These are phyloP conservation scores for Plenodomus lindquistii DNA, from an alignment of 2,329 filamentous ascomycete species.

Conservation along the genomic window DNA sequence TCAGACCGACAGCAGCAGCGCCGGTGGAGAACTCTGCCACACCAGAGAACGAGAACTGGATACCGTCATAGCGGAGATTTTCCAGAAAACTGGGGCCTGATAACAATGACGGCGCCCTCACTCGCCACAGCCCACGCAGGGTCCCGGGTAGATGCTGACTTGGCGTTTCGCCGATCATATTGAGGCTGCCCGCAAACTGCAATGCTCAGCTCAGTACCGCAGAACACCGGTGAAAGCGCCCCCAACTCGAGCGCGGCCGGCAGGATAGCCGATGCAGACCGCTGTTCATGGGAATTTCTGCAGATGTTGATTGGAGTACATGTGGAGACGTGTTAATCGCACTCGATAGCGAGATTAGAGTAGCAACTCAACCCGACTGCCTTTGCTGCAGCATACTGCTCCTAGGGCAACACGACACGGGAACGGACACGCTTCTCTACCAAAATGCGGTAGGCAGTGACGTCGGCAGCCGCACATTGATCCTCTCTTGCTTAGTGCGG, in stretches of 20 bases:
- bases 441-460: slow-evolving; percentile 9
- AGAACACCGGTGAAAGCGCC: slow-evolving; percentile 10
- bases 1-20: slow-evolving; percentile 18
- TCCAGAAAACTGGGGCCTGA: slow-evolving; percentile 29
- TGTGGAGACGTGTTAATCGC: not conserved
- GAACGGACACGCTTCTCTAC: slow-evolving; percentile 12
- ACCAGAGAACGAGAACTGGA: slow-evolving; percentile 33
- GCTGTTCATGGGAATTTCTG: slow-evolving; percentile 4
- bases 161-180: slow-evolving; percentile 20
- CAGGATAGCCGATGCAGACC: slow-evolving; percentile 19
- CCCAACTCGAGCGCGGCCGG: slow-evolving; percentile 28
- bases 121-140: slow-evolving; percentile 25
- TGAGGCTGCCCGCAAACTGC: not conserved
- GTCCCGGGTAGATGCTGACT: slow-evolving; percentile 2
- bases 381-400: not conserved
- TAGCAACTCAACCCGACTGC: not conserved
- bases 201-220: slow-evolving; percentile 23
- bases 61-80: slow-evolving; percentile 28
- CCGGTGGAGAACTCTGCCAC: slow-evolving; percentile 27
- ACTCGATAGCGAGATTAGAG: slow-evolving; percentile 1
- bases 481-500: slow-evolving; percentile 10
- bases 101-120: slow-evolving; percentile 20
- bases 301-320: not conserved
- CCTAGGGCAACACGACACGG: slow-evolving; percentile 7
- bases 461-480: slow-evolving; percentile 11